Evolutionary conservation across 148 eudicot species (phyloP).

Genomic region (Diospyros lotus): DNA sequence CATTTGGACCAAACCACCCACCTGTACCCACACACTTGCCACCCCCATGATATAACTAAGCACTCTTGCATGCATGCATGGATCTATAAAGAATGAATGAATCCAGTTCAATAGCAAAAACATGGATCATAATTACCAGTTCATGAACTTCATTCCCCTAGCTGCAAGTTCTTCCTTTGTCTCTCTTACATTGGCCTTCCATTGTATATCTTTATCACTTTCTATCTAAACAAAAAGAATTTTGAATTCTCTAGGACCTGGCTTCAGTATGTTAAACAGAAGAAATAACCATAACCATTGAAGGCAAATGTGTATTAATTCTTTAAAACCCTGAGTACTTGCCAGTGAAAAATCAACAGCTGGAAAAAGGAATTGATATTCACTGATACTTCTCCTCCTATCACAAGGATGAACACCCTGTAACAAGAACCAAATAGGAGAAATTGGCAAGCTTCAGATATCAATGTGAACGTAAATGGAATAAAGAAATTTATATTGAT

Average conservation of each 20-base stretch:
- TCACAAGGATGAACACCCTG: slow-evolving; percentile 99
- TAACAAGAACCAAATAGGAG: slow-evolving; percentile 25
- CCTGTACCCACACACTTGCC: background rate
- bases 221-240: slow-evolving; percentile 55
- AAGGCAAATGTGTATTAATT: background rate
- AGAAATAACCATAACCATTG: background rate
- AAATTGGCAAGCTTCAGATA: background rate
- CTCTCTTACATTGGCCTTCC: slow-evolving; percentile 85
- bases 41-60: too few species aligned
- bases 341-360: slow-evolving; percentile 86
- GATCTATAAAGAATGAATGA: background rate
- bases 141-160: slow-evolving; percentile 74
- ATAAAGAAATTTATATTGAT: background rate
- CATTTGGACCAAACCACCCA: background rate
- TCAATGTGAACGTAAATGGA: background rate
- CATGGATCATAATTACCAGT: slow-evolving; percentile 48
- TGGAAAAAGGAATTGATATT: slow-evolving; percentile 76
- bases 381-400: slow-evolving; percentile 69
- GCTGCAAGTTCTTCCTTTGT: slow-evolving; percentile 76
- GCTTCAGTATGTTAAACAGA: background rate
- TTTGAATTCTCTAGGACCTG: background rate
- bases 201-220: slow-evolving; percentile 72
- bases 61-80: background rate
- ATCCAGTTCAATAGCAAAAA: background rate
- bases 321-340: slow-evolving; percentile 22